Base-by-base conservation (phyloP, 2,329 filamentous ascomycete species). In the Gliomastix tumulicola region DNA sequence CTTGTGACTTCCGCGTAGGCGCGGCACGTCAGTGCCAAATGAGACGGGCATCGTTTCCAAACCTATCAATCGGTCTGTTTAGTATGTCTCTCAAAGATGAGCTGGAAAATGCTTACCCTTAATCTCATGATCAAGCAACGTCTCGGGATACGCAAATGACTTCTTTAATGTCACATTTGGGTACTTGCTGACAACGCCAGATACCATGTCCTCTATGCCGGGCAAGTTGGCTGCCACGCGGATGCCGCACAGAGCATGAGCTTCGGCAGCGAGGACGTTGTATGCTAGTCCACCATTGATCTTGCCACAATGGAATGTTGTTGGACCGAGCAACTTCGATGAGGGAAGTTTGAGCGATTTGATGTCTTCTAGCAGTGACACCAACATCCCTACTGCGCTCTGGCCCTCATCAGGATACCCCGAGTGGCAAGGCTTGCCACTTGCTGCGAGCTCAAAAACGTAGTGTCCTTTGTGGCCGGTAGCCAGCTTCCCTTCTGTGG, bases 391-490 rank as follows among this genome's bases (percentile, higher is more conserved):
- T 4, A 35, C 44, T 7, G 45, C 45, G 15, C 39, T 47, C 21
- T 44, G 39, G 2, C 45, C 44, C 21, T 40, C 28, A 12, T 42
- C 37, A 6, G 45, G 45, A 21, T 48, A 48, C 12, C 45, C 45
- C 5, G 45, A 48, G n/a, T 48, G 45, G 28, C 46, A 42, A 8
- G 82, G 79, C 44, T 77, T 79, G 18, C 83, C 83, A 15, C 69
- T 71, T 0, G 79, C 77, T 12, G 63, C 62, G 34, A 88, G 46
- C 13, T 65, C 59, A 43, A 84, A 71, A 27, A 69, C 66, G 2
- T 79, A 49, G 44, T 76, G 79, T 7, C 83, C 83, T 54, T 88
- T 88, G 59, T 88, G 83, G 8, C 83, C 83, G 12, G 73, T 66
- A 0, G 79, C 81, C 6, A 88, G 71, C 49, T 81, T 83, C 27